Evolutionary conservation across 805 yeast species (phyloP).

Genomic region (Maudiozyma serrabonitensis): DNA sequence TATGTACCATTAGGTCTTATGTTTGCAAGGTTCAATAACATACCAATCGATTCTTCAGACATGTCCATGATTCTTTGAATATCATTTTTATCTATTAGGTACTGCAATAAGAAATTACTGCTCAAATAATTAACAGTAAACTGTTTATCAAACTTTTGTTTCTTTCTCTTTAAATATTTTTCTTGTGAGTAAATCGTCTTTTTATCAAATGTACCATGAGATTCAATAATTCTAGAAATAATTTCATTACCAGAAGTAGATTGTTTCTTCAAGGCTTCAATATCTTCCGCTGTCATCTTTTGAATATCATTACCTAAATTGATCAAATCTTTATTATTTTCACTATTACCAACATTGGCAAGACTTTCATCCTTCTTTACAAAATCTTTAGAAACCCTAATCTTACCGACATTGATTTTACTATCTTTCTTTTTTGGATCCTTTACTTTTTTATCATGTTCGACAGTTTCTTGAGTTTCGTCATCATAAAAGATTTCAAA

Average conservation of each 20-base stretch:
- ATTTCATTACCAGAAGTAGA: constrained; percentile 68
- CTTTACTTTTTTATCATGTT: constrained; percentile 10
- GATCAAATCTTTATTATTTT: constrained; percentile 54
- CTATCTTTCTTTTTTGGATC: constrained; percentile 7
- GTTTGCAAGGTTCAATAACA: constrained; percentile 68
- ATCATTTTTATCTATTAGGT: constrained; percentile 69
- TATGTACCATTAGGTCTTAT: constrained; percentile 85
- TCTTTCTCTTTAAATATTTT: constrained; percentile 84
- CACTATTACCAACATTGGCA: constrained; percentile 35
- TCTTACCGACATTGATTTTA: constrained; percentile 14
- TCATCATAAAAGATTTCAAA: constrained; percentile 61
- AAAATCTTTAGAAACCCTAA: constrained; percentile 11
- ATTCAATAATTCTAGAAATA: constrained; percentile 69
- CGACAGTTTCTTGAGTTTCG: neutral
- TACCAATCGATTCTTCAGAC: constrained; percentile 76
- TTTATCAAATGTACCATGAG: constrained; percentile 79
- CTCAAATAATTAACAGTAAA: constrained; percentile 76
- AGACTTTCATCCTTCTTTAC: constrained; percentile 19
- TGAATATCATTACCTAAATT: constrained; percentile 67
- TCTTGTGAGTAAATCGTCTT: constrained; percentile 87
- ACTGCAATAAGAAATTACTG: constrained; percentile 59
- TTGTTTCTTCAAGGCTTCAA: constrained; percentile 68
- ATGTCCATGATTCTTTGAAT: constrained; percentile 60
- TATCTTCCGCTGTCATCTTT: constrained; percentile 65
- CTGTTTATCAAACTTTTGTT: constrained; percentile 78